These are phyloP conservation scores for Ogataea zsoltii DNA, from an alignment of 805 yeast genomes.

Conservation along the genomic window DNA sequence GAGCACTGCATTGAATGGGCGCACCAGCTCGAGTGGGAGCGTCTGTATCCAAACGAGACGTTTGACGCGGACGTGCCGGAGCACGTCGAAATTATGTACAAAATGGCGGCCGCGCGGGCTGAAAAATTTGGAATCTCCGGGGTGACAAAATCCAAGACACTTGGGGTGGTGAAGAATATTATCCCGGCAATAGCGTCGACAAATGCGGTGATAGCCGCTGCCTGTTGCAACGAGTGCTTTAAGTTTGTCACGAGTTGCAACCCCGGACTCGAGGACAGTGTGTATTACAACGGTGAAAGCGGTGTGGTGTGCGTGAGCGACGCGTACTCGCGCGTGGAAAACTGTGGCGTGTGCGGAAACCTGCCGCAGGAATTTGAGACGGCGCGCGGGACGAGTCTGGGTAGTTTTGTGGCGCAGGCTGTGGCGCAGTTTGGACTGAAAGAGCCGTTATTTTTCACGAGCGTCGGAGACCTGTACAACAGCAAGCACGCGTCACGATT, in stretches of 20 bases:
- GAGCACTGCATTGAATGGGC: constrained; percentile 96
- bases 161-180: constrained; percentile 89
- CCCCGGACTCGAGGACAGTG: constrained; percentile 70
- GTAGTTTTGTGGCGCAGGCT: constrained; percentile 18
- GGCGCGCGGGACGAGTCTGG: constrained; percentile 10
- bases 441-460: constrained; percentile 24
- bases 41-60: constrained; percentile 41
- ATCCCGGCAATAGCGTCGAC: constrained; percentile 95
- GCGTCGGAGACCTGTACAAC: constrained; percentile 28
- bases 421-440: constrained; percentile 14
- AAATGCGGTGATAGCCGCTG: constrained; percentile 87
- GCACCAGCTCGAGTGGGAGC: constrained; percentile 72
- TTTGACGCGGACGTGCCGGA: constrained; percentile 71
- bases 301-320: constrained; percentile 77
- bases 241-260: constrained; percentile 72
- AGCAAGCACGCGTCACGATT: not conserved
- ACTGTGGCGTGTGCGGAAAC: constrained; percentile 78
- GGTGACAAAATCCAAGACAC: constrained; percentile 66
- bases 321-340: constrained; percentile 54
- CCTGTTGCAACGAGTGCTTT: constrained; percentile 83
- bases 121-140: constrained; percentile 66
- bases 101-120: constrained; percentile 61
- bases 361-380: constrained; percentile 20
- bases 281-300: constrained; percentile 84
- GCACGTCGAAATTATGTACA: constrained; percentile 64